Evolutionary conservation across 345 rosid genomes (phyloP).

Genomic region (Streptanthus diversifolius): DNA sequence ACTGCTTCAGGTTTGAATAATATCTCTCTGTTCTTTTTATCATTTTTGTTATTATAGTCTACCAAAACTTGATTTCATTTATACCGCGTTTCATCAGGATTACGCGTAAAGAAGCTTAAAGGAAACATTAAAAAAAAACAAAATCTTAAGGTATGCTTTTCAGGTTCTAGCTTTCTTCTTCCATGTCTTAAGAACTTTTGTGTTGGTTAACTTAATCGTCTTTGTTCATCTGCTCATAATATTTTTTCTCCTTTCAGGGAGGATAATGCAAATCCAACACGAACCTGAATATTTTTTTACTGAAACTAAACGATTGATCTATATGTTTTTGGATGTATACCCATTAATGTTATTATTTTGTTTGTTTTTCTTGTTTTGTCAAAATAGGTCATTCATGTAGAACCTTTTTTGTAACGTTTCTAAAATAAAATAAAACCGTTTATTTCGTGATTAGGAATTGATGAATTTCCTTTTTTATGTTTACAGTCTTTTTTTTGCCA

Average conservation of each 20-base stretch:
- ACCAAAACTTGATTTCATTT: background rate
- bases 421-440: background rate
- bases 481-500: background rate
- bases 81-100: constrained; percentile 43
- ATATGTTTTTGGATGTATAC: constrained; percentile 28
- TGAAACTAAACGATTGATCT: constrained; percentile 11
- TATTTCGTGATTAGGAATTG: background rate
- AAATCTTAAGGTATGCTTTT: constrained; percentile 9
- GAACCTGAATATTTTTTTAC: constrained; percentile 11
- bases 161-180: background rate
- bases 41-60: background rate
- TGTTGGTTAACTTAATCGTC: background rate
- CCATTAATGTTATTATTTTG: constrained; percentile 9
- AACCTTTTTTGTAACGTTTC: constrained; percentile 14
- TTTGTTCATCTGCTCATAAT: background rate
- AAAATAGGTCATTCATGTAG: constrained; percentile 21
- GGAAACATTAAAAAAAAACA: background rate
- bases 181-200: background rate
- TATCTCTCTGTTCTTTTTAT: background rate
- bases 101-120: constrained; percentile 90
- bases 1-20: constrained; percentile 81
- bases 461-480: background rate
- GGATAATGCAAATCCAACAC: constrained; percentile 26
- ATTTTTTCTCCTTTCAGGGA: constrained; percentile 5
- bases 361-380: constrained; percentile 18